Evolutionary conservation across 352 stramenopile species (phyloP).

Genomic region (Phytophthora syringae): DNA sequence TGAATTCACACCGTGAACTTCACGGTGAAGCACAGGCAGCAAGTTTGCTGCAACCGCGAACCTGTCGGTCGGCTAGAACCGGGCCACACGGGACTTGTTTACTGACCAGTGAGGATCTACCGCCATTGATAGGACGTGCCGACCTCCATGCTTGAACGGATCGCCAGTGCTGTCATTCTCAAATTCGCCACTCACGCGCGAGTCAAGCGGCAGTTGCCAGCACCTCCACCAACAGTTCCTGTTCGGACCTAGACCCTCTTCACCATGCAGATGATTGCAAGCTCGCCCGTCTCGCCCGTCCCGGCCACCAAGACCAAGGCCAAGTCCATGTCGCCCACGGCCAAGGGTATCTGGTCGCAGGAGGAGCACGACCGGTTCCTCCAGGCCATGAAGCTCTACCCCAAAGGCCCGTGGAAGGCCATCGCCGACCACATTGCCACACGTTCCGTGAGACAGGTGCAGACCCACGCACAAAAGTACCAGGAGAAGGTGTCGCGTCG

Average conservation of each 20-base stretch:
- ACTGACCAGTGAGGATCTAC: conserved; percentile 32
- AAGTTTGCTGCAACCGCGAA: not conserved
- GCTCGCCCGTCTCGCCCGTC: conserved; percentile 32
- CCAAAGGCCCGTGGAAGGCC: conserved; percentile 74
- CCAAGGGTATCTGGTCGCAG: conserved; percentile 66
- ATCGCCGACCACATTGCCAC: conserved; percentile 78
- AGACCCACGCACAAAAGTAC: conserved; percentile 85
- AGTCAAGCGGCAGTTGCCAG: not conserved
- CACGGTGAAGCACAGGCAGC: too few species aligned
- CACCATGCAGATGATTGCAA: conserved; percentile 35
- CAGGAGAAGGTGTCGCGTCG: conserved; percentile 77
- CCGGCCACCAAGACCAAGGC: conserved; percentile 19
- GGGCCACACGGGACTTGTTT: conserved; percentile 19
- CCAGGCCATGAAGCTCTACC: conserved; percentile 67
- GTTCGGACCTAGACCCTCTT: conserved; percentile 1
- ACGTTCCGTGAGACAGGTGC: conserved; percentile 71
- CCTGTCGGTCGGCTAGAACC: conserved; percentile 33
- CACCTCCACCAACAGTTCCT: not conserved
- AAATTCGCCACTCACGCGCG: conserved; percentile 35
- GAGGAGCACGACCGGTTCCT: conserved; percentile 82
- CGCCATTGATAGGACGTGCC: conserved; percentile 31
- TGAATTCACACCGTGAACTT: too few species aligned
- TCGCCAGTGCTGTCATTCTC: conserved; percentile 32
- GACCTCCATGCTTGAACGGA: conserved; percentile 26
- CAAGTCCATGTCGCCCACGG: conserved; percentile 39